Percentiles rank a stretch among this genome's conserved stretches.
Conservation (phyloP, 352 stramenopile genomes). For the Phytophthora litchii region DNA sequence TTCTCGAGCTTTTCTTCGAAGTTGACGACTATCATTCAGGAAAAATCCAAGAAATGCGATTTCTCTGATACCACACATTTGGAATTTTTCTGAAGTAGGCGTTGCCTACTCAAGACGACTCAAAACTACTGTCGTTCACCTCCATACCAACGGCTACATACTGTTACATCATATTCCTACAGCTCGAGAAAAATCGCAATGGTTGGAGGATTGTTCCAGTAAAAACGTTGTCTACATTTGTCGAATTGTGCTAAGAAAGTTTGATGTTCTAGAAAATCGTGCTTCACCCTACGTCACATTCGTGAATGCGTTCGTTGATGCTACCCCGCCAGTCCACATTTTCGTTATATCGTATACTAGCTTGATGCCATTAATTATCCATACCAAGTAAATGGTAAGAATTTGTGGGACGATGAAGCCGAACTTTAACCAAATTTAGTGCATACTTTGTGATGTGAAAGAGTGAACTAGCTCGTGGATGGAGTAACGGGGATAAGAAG, state of each 20-base stretch:
- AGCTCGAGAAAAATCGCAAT: background rate
- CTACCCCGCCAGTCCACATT: background rate
- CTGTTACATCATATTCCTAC: background rate
- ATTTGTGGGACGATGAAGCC: no score
- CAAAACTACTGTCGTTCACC: background rate
- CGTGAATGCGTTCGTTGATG: slow-evolving; percentile 2
- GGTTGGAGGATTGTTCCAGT: background rate
- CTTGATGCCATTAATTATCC: no score
- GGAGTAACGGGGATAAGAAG: no score
- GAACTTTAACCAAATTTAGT: no score
- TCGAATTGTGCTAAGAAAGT: no score
- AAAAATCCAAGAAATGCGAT: background rate
- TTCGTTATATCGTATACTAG: no score
- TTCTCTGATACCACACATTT: background rate
- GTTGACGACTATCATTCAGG: no score
- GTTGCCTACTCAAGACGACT: slow-evolving; percentile 2
- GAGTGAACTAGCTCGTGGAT: no score
- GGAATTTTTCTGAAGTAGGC: no score
- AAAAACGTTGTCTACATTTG: slow-evolving; percentile 1
- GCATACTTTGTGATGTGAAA: no score
- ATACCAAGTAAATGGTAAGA: no score
- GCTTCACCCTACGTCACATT: slow-evolving; percentile 6
- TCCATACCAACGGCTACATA: background rate
- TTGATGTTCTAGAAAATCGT: slow-evolving; percentile 8
- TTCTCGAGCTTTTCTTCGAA: no score